phyloP scores from a whole-genome alignment of 2,329 filamentous ascomycete genomes.

The Podosphaera xanthii region DNA sequence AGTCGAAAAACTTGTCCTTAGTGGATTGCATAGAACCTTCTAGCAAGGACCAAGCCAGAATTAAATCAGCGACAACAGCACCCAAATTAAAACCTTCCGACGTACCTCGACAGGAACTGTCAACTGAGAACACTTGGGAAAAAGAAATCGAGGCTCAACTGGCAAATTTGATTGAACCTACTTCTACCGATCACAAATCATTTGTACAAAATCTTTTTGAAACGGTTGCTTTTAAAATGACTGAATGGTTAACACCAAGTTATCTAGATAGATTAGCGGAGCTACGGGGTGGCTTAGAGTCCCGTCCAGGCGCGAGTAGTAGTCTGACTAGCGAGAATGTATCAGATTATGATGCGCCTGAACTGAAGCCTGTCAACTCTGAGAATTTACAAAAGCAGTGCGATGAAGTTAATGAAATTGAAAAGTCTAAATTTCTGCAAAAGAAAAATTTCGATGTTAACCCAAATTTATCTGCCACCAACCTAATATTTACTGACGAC shows the following conservation, averaged over 20 bases:
- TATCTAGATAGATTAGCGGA: conserved; percentile 13
- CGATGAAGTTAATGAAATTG: no score
- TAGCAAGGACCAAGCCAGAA: neutral
- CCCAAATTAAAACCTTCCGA: neutral
- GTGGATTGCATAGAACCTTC: neutral
- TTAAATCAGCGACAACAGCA: neutral
- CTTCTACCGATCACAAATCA: conserved; percentile 33
- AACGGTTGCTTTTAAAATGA: conserved; percentile 43
- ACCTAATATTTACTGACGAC: no score
- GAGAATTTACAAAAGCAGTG: neutral
- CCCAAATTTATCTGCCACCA: no score
- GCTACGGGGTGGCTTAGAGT: neutral
- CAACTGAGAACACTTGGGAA: conserved; percentile 1
- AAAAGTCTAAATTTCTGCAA: no score
- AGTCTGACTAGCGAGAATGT: neutral
- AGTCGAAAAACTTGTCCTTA: neutral
- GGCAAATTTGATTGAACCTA: conserved; percentile 7
- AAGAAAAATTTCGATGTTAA: no score
- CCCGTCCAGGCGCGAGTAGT: neutral
- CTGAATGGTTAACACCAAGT: conserved; percentile 44
- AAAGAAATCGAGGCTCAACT: conserved; percentile 1
- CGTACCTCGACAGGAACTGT: neutral
- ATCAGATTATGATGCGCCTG: neutral
- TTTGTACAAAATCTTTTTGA: conserved; percentile 43
- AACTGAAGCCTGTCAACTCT: neutral